Base-by-base conservation (phyloP, 805 yeast species). In the Suhomyces vadensis region DNA sequence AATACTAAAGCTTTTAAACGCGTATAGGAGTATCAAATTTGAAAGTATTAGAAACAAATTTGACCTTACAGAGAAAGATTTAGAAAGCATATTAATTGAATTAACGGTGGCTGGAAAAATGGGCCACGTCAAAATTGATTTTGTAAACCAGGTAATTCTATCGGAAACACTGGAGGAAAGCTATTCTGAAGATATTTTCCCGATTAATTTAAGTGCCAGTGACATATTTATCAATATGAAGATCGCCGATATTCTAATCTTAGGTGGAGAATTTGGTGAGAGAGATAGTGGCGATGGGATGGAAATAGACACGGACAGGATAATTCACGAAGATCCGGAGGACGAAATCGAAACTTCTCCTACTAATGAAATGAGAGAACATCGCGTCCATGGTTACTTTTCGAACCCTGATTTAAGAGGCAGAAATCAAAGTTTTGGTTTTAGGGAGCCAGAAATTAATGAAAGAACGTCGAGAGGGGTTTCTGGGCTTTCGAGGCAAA, bases 61-160 rank as follows among this genome's bases (percentile, higher is more conserved):
- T 24, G 42, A 52, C 10, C 31, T 54, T 9, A 23, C 46, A 29
- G 53, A 57, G 41, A 41, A 46, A 1, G 61, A 61, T 24, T 49
- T 71, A 9, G 71, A 68, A 41, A 42, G 47, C 5, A 49, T 60
- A 9, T 41, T 70, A 16, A 37, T 67, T n/a, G 55, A 48, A 26
- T 48, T 69, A 41, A 63, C 64, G 4, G 55, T 55, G 46, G 41
- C 47, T 6, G 75, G 75, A 2, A 57, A 60, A 29, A 39, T 66
- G 10, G 44, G 57, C 14, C 48, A 56, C 38, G 48, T 63, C 9
- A 61, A 57, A 24, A 44, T 71, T 6, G 66, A 71, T 45, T 70
- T 63, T 39, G 48, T 57, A 3, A 51, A 60, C 24, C 52, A 57
- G 14, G 48, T 37, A 22, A 51, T 65, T 9, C 52, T 53, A 31